Base-by-base conservation (phyloP, 768 basidiomycete genomes). In the Serendipita sp. region DNA sequence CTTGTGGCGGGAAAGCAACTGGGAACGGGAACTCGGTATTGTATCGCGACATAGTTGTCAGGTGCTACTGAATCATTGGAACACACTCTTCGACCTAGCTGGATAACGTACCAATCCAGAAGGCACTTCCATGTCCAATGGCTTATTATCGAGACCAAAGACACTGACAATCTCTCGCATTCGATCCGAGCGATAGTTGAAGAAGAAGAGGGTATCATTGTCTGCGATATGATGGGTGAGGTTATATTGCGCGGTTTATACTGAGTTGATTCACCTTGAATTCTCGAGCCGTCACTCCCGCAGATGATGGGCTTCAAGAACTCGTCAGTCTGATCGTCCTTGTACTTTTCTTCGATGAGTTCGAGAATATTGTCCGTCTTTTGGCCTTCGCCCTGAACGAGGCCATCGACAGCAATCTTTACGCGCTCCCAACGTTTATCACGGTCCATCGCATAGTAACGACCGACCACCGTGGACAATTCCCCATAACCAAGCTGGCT, bases 391-490 rank as follows among this genome's bases (percentile, higher is more conserved):
- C 92, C 92, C 42, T 81, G 77, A 3, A 91, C 80, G 45, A 97
- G 79, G 2, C 84, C 89, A 42, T 95, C 91, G 0, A 94, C 79
- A 3, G 93, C 93, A 65, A 90, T 78, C 78, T 91, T 90, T 71
- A 97, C 72, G 38, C 93, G 80, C 71, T 97, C 93, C 93, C 93
- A 97, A 51, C 93, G 83, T 79, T 94, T 94, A 73, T 95, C 92
- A 42, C 91, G 83, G 74, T 95, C 93, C 92, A 95, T 95, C 33
- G 91, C 93, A 67, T 94, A 97, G 78, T 97, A 97, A 61, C 94
- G 75, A 3, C 92, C 93, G 43, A 93, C 76, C 58, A 95, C 78
- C 4, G 91, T 93, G 3, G 89, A 85, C 53, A 97, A 75, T 71
- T 88, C 80, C 33, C 91, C 93, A 65, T 85, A 81, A 43, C 82